Evolutionary conservation across 1,284 basidiomycete species (phyloP), one percentile per base, ranked within the genome.

Genomic region (Kwoniella shivajii): DNA sequence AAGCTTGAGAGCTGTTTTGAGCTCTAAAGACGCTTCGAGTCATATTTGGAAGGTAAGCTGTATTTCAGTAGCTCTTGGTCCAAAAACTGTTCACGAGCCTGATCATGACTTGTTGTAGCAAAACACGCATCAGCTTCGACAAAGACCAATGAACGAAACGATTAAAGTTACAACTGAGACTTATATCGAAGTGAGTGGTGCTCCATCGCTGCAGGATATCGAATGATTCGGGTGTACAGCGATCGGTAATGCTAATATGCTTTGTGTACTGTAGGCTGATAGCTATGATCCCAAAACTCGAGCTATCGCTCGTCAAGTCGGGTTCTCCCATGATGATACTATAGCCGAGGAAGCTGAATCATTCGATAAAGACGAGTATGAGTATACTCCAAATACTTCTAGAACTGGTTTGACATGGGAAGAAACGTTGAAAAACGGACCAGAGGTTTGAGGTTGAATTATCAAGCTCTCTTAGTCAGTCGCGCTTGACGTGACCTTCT

Each of bases 91-190:
- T 18, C 44, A 20, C 11, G 18, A 11, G 30, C 18, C 30, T 18
- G 29, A n/a, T 26, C 18, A 7, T 11, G 27, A n/a, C 45, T 18
- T 22, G 14, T n/a, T 39, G 47, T n/a, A 50, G 49, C 14, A 6
- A 7, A 50, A 50, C 38, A 30, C 49, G 6, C 42, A 50, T 42
- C 49, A 31, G 34, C 26, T 50, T n/a, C 18, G 37, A 42, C 41
- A 27, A 18, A 41, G 49, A 33, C 20, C 37, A n/a, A 20, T 33
- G 2, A 38, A 20, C 7, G 38, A 30, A 3, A 47, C 31, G 13
- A 29, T 50, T 20, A 50, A 50, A n/a, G 49, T 50, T 3, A 50
- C 49, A 6, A 50, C 49, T 7, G 49, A 50, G n/a, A 50, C 49
- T 31, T 50, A 50, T 36, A 29, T 50, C 16, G 24, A 50, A 24